Evolutionary conservation across 306 rosid genomes (phyloP).

Genomic region (Inga laurina): DNA sequence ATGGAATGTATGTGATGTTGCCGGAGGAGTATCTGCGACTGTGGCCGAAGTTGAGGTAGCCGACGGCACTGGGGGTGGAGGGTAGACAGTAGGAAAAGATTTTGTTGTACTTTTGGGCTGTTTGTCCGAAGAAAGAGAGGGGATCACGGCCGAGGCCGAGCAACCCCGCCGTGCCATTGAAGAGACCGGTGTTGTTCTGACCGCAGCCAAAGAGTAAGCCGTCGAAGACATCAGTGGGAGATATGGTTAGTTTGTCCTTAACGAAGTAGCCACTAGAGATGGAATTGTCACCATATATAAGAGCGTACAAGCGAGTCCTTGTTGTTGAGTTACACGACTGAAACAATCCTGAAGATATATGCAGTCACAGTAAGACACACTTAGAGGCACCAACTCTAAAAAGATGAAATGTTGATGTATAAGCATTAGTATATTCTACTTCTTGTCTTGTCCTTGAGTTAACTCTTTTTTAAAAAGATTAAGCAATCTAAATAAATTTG

Average conservation of each 20-base stretch:
- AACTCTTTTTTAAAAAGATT: too few relatives aligned
- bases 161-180: conserved; percentile 64
- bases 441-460: too few relatives aligned
- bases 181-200: conserved; percentile 67
- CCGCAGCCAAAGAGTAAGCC: conserved; percentile 71
- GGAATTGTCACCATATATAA: conserved; percentile 55
- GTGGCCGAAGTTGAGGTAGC: conserved; percentile 52
- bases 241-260: conserved; percentile 48
- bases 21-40: not conserved
- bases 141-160: conserved; percentile 57
- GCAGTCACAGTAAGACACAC: too few relatives aligned
- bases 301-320: not conserved
- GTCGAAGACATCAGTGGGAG: conserved; percentile 28
- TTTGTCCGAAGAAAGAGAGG: conserved; percentile 68
- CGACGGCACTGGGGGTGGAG: conserved; percentile 38
- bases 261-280: conserved; percentile 57
- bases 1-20: conserved; percentile 49
- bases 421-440: too few relatives aligned
- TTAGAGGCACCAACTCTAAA: too few relatives aligned
- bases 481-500: too few relatives aligned
- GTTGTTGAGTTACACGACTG: not conserved
- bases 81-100: conserved; percentile 82
- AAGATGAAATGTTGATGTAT: too few relatives aligned
- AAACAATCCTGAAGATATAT: not conserved
- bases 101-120: conserved; percentile 49